Conservation (phyloP, 2,329 filamentous ascomycete genomes). For the Fusarium buharicum region DNA sequence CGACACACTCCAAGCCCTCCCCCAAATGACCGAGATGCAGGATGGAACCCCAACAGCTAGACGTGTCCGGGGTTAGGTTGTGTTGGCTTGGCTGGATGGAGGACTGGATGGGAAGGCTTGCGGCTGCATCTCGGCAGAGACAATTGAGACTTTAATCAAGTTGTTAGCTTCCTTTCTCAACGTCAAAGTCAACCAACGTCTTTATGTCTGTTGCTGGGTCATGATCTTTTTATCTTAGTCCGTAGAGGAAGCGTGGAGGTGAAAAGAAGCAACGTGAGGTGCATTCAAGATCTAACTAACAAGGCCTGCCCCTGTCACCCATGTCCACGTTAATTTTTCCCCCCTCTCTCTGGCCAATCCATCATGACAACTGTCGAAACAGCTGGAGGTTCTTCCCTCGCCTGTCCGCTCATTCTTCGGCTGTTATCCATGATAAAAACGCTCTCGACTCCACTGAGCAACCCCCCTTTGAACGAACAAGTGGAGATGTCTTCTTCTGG, state of each 20-base stretch:
- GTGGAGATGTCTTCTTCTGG: conserved; percentile 26
- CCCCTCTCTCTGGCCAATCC: conserved; percentile 1
- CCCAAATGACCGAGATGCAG: conserved; percentile 32
- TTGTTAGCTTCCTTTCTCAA: neutral
- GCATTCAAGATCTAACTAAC: conserved; percentile 8
- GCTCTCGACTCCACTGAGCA: conserved; percentile 18
- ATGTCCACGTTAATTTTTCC: conserved; percentile 1
- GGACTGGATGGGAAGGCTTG: conserved; percentile 8
- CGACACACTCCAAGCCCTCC: conserved; percentile 28
- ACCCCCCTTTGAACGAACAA: conserved; percentile 18
- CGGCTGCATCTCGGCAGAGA: conserved; percentile 21
- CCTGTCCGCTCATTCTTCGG: conserved; percentile 17
- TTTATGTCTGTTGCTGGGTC: neutral
- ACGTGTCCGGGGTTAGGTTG: conserved; percentile 25
- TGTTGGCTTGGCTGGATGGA: conserved; percentile 5
- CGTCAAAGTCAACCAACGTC: neutral
- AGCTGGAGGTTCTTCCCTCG: neutral
- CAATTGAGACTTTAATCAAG: neutral
- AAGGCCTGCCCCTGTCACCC: conserved; percentile 1
- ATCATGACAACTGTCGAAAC: conserved; percentile 36
- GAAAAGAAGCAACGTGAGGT: conserved; percentile 5
- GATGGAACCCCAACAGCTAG: conserved; percentile 32
- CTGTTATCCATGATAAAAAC: conserved; percentile 17
- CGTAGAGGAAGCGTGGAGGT: conserved; percentile 3
- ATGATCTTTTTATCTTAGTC: neutral